These are phyloP conservation scores for Aspergillus saccharolyticus DNA, from an alignment of 495 filamentous ascomycete species.

Conservation along the genomic window DNA sequence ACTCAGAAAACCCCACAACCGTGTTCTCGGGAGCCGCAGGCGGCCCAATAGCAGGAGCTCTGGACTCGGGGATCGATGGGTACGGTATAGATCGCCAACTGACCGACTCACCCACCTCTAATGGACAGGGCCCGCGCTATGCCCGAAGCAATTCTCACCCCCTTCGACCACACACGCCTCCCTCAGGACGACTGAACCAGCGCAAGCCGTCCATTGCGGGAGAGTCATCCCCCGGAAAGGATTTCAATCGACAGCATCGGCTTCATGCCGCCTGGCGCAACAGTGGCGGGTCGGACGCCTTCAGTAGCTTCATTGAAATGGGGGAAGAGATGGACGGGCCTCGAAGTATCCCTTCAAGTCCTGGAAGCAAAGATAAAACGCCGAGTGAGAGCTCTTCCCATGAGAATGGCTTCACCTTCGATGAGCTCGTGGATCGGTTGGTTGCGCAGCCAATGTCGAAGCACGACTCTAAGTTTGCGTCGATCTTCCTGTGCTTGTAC, in stretches of 20 bases:
- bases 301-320: constrained; percentile 44
- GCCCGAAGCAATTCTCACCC: constrained; percentile 43
- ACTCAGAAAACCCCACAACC: constrained; percentile 31
- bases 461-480: constrained; percentile 75
- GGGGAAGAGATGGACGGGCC: constrained; percentile 40
- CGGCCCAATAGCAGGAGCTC: constrained; percentile 29
- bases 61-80: constrained; percentile 34
- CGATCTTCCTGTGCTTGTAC: constrained; percentile 89
- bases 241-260: constrained; percentile 30
- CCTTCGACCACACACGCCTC: constrained; percentile 42
- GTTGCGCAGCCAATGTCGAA: constrained; percentile 77
- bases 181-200: constrained; percentile 31
- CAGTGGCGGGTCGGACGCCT: constrained; percentile 40
- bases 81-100: constrained; percentile 34
- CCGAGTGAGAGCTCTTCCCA: constrained; percentile 33
- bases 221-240: constrained; percentile 28
- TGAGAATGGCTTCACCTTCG: constrained; percentile 66
- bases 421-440: constrained; percentile 84
- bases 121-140: constrained; percentile 34
- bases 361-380: constrained; percentile 31
- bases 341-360: constrained; percentile 28
- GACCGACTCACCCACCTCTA: constrained; percentile 27
- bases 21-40: constrained; percentile 32
- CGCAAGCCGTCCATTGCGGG: constrained; percentile 29
- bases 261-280: constrained; percentile 38